Conservation (phyloP, 2,329 filamentous ascomycete species). For the Nemania abortiva region DNA sequence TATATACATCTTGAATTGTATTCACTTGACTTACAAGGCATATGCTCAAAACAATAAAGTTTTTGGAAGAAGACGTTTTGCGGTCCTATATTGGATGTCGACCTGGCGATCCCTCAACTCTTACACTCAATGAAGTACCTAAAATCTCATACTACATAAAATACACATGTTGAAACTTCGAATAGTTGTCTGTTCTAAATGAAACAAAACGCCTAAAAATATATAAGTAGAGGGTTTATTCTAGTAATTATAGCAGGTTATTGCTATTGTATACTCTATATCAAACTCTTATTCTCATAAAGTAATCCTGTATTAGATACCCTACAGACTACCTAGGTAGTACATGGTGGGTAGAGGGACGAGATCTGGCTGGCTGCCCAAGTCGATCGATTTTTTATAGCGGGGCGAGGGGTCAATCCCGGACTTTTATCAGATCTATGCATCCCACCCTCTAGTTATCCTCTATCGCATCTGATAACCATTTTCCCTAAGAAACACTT, state of each 20-base stretch:
- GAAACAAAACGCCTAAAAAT: too few relatives aligned
- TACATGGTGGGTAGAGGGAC: too few relatives aligned
- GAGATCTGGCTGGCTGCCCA: neutral
- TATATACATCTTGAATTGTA: neutral
- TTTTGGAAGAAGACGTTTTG: neutral
- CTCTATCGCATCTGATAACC: slow-evolving; percentile 36
- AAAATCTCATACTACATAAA: too few relatives aligned
- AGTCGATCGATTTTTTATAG: slow-evolving; percentile 24
- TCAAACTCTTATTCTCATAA: too few relatives aligned
- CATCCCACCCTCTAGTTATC: neutral
- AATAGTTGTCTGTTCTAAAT: too few relatives aligned
- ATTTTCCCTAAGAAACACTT: slow-evolving; percentile 15
- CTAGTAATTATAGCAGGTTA: too few relatives aligned
- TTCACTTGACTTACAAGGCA: neutral
- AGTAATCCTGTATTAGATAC: too few relatives aligned
- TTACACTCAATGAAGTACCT: too few relatives aligned
- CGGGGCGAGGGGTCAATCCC: slow-evolving; percentile 38
- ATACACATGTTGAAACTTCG: too few relatives aligned
- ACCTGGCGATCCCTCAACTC: neutral
- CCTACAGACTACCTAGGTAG: too few relatives aligned
- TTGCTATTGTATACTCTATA: too few relatives aligned
- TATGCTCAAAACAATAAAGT: neutral
- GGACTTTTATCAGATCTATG: slow-evolving; percentile 9
- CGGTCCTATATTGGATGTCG: neutral
- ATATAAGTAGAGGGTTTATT: too few relatives aligned